Evolutionary conservation across 805 yeast species (phyloP).

Genomic region (Suhomyces kilbournensis): DNA sequence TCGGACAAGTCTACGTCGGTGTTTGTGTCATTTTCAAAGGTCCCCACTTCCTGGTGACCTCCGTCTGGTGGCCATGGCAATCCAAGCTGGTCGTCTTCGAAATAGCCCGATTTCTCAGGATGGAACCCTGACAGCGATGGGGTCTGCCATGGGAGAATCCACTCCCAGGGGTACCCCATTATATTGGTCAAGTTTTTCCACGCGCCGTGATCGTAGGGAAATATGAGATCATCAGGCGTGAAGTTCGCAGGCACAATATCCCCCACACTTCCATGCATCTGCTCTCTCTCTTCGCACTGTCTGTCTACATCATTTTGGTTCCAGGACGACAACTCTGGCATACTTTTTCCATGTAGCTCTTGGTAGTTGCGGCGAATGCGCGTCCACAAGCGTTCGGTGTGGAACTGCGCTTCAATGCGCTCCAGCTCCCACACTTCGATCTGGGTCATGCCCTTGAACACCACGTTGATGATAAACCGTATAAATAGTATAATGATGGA

Average conservation of each 20-base stretch:
- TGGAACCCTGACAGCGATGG: constrained; percentile 56
- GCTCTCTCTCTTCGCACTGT: constrained; percentile 9
- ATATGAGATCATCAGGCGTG: constrained; percentile 63
- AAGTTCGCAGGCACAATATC: constrained; percentile 35
- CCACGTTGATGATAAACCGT: constrained; percentile 57
- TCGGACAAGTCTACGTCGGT: constrained; percentile 6
- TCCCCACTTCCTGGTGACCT: constrained; percentile 38
- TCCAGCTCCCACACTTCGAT: constrained; percentile 93
- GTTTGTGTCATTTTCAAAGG: constrained; percentile 10
- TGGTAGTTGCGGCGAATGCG: constrained; percentile 45
- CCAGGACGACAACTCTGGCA: constrained; percentile 52
- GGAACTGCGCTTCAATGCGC: constrained; percentile 65
- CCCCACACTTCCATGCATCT: not conserved
- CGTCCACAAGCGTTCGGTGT: constrained; percentile 52
- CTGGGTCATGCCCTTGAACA: constrained; percentile 72
- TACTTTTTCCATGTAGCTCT: constrained; percentile 34
- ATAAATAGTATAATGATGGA: constrained; percentile 58
- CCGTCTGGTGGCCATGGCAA: constrained; percentile 96
- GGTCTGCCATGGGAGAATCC: constrained; percentile 71
- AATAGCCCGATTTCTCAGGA: constrained; percentile 50
- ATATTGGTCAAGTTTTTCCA: constrained; percentile 49
- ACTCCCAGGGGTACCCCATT: constrained; percentile 61
- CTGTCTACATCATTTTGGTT: constrained; percentile 20
- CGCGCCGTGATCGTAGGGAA: constrained; percentile 79
- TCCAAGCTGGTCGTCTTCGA: constrained; percentile 55